These are phyloP conservation scores for Wickerhamomyces subpelliculosus DNA, from an alignment of 805 yeast genomes.

Conservation along the genomic window DNA sequence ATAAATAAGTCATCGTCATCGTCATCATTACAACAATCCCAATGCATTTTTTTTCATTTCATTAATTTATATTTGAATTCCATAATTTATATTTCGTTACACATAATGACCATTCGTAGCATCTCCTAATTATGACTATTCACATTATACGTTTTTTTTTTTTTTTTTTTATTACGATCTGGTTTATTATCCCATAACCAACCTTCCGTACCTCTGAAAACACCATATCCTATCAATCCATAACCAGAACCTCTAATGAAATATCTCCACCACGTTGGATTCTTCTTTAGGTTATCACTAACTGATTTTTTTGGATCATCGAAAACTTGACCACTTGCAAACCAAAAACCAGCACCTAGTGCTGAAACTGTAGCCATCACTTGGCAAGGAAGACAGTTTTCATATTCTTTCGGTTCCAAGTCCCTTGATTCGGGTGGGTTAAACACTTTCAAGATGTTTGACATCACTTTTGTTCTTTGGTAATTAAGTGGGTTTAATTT, in stretches of 20 bases:
- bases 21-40: neutral
- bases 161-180: constrained; percentile 9
- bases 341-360: constrained; percentile 55
- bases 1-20: neutral
- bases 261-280: constrained; percentile 59
- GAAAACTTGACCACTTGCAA: constrained; percentile 51
- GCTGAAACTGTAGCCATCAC: constrained; percentile 54
- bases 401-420: constrained; percentile 31
- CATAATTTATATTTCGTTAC: no score
- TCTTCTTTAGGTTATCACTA: constrained; percentile 27
- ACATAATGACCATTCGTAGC: neutral
- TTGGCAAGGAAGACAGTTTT: constrained; percentile 65
- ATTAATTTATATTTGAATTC: no score
- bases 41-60: neutral
- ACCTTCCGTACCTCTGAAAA: constrained; percentile 59
- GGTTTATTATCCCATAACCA: constrained; percentile 44
- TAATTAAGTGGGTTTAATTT: no score
- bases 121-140: neutral
- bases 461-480: constrained; percentile 9
- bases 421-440: constrained; percentile 21
- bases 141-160: no score
- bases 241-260: constrained; percentile 48
- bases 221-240: constrained; percentile 48
- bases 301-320: constrained; percentile 30
- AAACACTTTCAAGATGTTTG: constrained; percentile 20